Evolutionary conservation across 2,329 filamentous ascomycete genomes (phyloP), one percentile per base, ranked within the genome.

Genomic region (Colletotrichum tanaceti): DNA sequence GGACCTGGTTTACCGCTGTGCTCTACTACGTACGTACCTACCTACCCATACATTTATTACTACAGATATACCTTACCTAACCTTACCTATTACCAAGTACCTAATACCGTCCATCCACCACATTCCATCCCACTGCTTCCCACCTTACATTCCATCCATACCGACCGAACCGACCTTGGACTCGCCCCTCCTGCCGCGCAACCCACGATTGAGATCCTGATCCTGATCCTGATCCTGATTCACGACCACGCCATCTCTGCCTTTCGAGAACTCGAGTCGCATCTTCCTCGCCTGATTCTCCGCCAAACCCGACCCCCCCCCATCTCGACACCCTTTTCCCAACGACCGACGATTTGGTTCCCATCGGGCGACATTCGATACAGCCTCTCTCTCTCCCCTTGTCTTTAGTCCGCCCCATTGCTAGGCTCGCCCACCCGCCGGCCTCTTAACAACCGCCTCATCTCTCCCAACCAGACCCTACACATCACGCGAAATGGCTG

Each of bases 401-500:
- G 35, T 52, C 38, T 39, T 22, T 18, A 32, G 28, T 22, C 39
- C 35, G 22, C 28, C 41, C 50, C 49, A 32, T 18, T 43, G 20
- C 54, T 10, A 55, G 58, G 61, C 41, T 38, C 53, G 53, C 57
- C 28, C 46, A 68, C 50, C 55, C n/a, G 16, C 28, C 35, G 39
- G 54, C 39, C 50, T 65, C 50, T 39, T 22, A 41, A 39, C 22
- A 58, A 22, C 35, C 62, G 67, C 67, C 69, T 32, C 72, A 64
- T 70, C 69, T 71, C 72, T 73, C 70, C 68, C 74, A 73, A 65
- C 65, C 38, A 32, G 58, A 50, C 53, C 49, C 67, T 58, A 71
- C 73, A 74, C 72, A 73, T 72, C 73, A 72, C 70, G 73, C 79
- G 85, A 76, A 80, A 98, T 98, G 95, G 92, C 94, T 83, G 88